These are phyloP conservation scores for Cenchrus fungigraminus DNA, from an alignment of 176 grass and related monocot species.

Conservation along the genomic window DNA sequence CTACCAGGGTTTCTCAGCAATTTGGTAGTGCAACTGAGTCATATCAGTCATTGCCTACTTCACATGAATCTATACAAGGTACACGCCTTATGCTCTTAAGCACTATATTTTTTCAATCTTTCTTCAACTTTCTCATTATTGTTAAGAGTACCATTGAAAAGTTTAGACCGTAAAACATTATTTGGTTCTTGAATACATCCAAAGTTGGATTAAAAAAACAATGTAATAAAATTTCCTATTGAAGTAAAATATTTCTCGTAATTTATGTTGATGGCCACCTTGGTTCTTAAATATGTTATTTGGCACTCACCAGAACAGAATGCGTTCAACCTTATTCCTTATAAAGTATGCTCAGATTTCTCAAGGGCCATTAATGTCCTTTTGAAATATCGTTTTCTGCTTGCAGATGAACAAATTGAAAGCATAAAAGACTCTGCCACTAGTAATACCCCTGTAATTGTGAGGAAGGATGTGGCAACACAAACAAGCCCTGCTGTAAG, in stretches of 20 bases:
- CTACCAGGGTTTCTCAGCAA: conserved; percentile 40
- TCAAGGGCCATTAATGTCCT: background rate
- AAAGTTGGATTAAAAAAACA: conserved; percentile 3
- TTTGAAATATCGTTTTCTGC: conserved; percentile 17
- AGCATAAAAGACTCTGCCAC: conserved; percentile 29
- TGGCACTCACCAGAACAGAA: conserved; percentile 10
- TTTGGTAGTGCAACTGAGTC: conserved; percentile 49
- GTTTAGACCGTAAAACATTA: background rate
- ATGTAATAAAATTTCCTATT: background rate
- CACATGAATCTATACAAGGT: conserved; percentile 62
- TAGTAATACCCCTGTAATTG: conserved; percentile 33
- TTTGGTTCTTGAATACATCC: background rate
- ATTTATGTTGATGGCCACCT: background rate
- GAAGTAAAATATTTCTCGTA: background rate
- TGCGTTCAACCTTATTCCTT: background rate
- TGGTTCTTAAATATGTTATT: background rate
- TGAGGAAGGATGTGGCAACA: conserved; percentile 78
- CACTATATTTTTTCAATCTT: background rate
- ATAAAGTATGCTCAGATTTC: conserved; percentile 34
- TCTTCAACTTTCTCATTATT: background rate
- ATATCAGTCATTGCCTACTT: conserved; percentile 62
- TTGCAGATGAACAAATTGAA: conserved; percentile 36
- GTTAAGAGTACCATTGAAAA: background rate
- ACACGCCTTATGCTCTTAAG: conserved; percentile 10
- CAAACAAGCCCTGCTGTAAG: conserved; percentile 85